Evolutionary conservation across 2,329 filamentous ascomycete species (phyloP).

Genomic region (Fusarium goolgardi): DNA sequence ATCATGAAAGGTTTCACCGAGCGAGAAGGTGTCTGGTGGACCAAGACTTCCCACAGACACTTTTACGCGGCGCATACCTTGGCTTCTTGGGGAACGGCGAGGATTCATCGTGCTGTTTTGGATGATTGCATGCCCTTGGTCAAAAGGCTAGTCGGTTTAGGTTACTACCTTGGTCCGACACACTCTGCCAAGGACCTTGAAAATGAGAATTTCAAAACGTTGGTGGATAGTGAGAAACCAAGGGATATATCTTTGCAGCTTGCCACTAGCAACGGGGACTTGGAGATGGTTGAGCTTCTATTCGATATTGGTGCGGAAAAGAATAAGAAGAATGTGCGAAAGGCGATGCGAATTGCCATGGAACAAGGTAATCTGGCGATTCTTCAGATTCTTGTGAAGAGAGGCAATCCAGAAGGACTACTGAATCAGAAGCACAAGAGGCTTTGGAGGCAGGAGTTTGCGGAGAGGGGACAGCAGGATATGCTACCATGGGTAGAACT

Average conservation of each 20-base stretch:
- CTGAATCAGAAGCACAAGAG: not conserved
- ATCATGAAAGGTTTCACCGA: not conserved
- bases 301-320: not conserved
- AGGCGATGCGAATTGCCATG: not conserved
- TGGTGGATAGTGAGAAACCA: not conserved
- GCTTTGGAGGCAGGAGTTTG: not conserved
- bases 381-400: not conserved
- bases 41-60: not conserved
- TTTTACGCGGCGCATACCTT: not conserved
- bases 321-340: constrained; percentile 6
- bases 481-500: not conserved
- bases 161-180: not conserved
- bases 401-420: not conserved
- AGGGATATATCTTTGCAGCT: not conserved
- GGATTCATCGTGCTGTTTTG: constrained; percentile 2
- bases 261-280: not conserved
- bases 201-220: fast-evolving
- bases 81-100: not conserved
- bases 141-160: not conserved
- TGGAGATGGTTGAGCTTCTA: not conserved
- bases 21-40: constrained; percentile 4
- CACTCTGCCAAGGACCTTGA: not conserved
- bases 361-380: not conserved
- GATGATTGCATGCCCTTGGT: not conserved
- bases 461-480: not conserved